A percentile compares a stretch with the other conserved stretches of the same genome.
Conservation (phyloP, 192 early-diverging fungal genomes). For the Backusella mclennaniae region DNA sequence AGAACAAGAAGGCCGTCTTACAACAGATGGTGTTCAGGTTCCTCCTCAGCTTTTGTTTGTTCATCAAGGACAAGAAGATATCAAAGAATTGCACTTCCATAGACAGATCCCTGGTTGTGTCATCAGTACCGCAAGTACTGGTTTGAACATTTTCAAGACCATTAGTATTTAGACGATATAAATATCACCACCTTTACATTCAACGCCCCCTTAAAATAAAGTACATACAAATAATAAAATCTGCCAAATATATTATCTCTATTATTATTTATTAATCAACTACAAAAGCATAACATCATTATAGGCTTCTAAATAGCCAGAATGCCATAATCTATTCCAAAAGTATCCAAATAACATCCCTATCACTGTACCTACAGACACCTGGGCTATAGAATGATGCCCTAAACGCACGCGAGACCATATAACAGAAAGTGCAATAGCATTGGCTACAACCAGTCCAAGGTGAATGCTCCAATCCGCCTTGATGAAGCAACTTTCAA, state of each 20-base stretch:
- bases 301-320: not conserved
- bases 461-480: not conserved
- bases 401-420: constrained; percentile 44
- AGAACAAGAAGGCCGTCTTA: constrained; percentile 68
- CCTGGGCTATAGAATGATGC: constrained; percentile 36
- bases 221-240: not conserved
- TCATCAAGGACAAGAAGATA: constrained; percentile 88
- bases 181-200: not conserved
- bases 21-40: constrained; percentile 72
- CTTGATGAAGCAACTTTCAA: not conserved
- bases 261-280: not conserved
- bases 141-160: constrained; percentile 99
- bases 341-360: constrained; percentile 11
- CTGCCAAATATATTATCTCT: constrained; percentile 13
- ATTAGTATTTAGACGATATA: constrained; percentile 57
- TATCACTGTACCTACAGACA: constrained; percentile 35
- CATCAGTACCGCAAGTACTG: constrained; percentile 78
- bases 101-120: constrained; percentile 90
- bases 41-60: constrained; percentile 95
- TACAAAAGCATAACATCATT: not conserved
- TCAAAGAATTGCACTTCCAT: constrained; percentile 99
- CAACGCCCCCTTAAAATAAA: not conserved
- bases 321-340: constrained; percentile 12
- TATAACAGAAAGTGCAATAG: constrained; percentile 31
- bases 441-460: not conserved